These are phyloP conservation scores for Entelexis paramagnoliae DNA, from an alignment of 1,139 yeast species.

Conservation along the genomic window DNA sequence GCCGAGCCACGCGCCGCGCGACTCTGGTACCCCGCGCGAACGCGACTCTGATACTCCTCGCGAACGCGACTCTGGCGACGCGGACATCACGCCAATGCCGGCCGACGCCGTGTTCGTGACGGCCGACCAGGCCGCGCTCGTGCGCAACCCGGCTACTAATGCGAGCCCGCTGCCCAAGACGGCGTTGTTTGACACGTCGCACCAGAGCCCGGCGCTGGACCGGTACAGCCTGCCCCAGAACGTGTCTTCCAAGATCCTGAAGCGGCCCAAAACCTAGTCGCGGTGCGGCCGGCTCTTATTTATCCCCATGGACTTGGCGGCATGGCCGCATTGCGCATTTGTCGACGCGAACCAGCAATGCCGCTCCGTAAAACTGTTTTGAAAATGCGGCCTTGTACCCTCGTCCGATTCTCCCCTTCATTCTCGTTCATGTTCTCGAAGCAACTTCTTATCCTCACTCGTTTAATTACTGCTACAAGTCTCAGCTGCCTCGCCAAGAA, in stretches of 20 bases:
- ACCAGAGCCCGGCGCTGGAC: constrained; percentile 7
- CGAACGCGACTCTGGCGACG: neutral
- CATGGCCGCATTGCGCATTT: no score
- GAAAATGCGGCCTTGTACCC: no score
- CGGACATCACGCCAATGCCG: constrained; percentile 1
- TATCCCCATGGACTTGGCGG: no score
- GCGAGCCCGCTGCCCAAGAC: constrained; percentile 10
- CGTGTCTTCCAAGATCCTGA: constrained; percentile 7
- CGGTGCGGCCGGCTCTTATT: no score
- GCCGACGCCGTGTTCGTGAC: constrained; percentile 14
- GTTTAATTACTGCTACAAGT: no score
- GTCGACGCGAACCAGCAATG: no score
- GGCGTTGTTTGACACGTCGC: constrained; percentile 10
- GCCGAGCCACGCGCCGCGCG: neutral
- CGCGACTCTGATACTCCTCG: neutral
- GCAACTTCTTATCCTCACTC: no score
- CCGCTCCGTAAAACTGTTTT: no score
- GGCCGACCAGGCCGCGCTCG: constrained; percentile 12
- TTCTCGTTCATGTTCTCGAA: no score
- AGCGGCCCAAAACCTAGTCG: constrained; percentile 8
- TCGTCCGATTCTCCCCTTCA: no score
- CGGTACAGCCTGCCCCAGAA: constrained; percentile 12
- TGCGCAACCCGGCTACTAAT: constrained; percentile 7
- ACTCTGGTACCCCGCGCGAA: neutral
- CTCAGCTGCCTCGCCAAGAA: no score